phyloP scores from a whole-genome alignment of 1,284 basidiomycete genomes.

The Tetrapyrgos nigripes region DNA sequence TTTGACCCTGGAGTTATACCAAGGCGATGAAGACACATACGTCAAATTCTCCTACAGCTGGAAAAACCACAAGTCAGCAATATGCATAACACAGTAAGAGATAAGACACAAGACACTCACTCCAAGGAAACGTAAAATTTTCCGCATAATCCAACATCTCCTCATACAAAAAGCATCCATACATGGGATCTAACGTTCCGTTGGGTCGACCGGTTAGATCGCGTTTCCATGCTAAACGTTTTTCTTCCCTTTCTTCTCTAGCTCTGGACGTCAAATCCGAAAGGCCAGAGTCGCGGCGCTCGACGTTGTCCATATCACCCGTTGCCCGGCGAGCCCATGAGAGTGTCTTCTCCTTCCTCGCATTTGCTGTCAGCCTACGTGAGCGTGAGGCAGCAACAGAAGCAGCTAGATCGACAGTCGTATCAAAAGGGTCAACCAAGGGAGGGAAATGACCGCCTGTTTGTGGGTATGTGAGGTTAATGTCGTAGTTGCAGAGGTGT shows the following conservation, averaged over 20 bases:
- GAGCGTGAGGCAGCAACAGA: slow-evolving; percentile 51
- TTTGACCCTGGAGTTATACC: slow-evolving; percentile 7
- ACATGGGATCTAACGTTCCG: slow-evolving; percentile 64
- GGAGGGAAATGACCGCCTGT: neutral
- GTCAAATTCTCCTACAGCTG: neutral
- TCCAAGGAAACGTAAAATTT: slow-evolving; percentile 72
- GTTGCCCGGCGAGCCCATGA: no score
- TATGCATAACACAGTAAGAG: no score
- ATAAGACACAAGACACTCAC: slow-evolving; percentile 41
- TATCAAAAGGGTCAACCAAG: neutral
- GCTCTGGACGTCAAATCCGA: no score
- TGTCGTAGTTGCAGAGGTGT: slow-evolving; percentile 53
- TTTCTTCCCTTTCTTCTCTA: slow-evolving; percentile 29
- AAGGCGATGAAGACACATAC: no score
- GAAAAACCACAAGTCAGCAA: no score
- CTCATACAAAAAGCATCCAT: slow-evolving; percentile 61
- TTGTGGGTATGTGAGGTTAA: slow-evolving; percentile 60
- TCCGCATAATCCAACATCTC: slow-evolving; percentile 64
- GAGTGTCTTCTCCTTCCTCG: no score
- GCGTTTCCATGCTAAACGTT: slow-evolving; percentile 47
- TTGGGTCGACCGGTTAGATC: slow-evolving; percentile 48
- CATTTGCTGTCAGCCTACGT: no score
- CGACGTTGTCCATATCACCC: no score
- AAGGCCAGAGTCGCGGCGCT: no score
- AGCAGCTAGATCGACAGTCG: neutral